phyloP scores from a whole-genome alignment of 345 rosid genomes.

The Murraya paniculata region DNA sequence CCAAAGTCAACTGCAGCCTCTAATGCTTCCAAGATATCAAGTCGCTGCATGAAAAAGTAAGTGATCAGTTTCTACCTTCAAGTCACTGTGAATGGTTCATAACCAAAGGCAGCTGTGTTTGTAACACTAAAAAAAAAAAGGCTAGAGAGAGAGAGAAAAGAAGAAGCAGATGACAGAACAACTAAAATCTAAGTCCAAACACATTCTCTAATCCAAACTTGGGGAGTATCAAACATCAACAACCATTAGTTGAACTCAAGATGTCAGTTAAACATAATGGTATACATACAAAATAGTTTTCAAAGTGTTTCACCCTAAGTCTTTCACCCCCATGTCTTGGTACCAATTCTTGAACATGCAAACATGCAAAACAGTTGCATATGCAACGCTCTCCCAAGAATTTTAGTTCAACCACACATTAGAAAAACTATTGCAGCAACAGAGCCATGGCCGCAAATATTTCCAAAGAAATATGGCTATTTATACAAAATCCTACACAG shows the following conservation, averaged over 20 bases:
- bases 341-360: background rate
- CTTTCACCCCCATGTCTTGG: background rate
- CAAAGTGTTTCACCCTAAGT: background rate
- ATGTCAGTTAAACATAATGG: background rate
- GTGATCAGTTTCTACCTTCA: slow-evolving; percentile 11
- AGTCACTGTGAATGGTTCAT: background rate
- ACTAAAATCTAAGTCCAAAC: background rate
- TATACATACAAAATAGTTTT: background rate
- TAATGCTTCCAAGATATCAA: slow-evolving; percentile 73
- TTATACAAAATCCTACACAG: background rate
- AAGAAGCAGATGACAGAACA: background rate
- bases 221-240: background rate
- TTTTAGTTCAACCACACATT: background rate
- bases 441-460: background rate
- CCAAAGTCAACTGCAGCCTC: slow-evolving; percentile 52
- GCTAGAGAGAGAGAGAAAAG: too few relatives aligned
- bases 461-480: background rate
- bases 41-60: slow-evolving; percentile 47
- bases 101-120: background rate
- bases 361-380: background rate
- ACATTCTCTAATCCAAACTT: background rate
- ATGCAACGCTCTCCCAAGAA: background rate
- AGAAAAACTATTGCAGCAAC: background rate
- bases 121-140: background rate
- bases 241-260: background rate